phyloP scores from a whole-genome alignment of 805 yeast genomes.

The Candida vartiovaarae region DNA sequence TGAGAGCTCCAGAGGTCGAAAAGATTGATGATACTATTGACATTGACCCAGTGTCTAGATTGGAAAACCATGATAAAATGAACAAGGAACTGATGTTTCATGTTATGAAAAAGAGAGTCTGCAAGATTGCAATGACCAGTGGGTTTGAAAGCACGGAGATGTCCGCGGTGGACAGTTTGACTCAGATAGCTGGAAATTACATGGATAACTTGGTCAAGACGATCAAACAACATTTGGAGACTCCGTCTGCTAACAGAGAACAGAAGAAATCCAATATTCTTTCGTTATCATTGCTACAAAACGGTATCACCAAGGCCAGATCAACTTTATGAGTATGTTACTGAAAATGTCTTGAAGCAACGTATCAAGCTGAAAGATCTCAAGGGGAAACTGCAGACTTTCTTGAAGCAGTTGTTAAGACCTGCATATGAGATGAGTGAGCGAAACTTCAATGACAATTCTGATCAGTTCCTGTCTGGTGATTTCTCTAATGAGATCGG shows the following conservation, averaged over 20 bases:
- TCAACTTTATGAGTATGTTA: constrained; percentile 64
- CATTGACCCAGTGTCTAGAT: constrained; percentile 74
- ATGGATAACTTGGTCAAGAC: constrained; percentile 67
- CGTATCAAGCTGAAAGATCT: constrained; percentile 63
- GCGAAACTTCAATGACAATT: constrained; percentile 75
- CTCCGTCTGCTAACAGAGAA: constrained; percentile 32
- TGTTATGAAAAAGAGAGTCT: constrained; percentile 59
- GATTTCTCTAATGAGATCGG: constrained; percentile 92
- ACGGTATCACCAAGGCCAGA: constrained; percentile 81
- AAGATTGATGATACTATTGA: constrained; percentile 55
- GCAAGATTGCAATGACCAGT: constrained; percentile 80
- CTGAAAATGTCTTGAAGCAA: constrained; percentile 65
- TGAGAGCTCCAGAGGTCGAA: constrained; percentile 62
- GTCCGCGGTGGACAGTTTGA: constrained; percentile 66
- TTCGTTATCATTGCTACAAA: constrained; percentile 62
- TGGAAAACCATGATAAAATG: constrained; percentile 59
- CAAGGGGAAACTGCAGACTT: constrained; percentile 54
- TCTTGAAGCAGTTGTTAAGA: constrained; percentile 73
- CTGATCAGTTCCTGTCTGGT: constrained; percentile 92
- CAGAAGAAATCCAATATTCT: constrained; percentile 40
- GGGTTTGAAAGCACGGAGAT: constrained; percentile 86
- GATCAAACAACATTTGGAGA: constrained; percentile 64
- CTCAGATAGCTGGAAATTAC: constrained; percentile 80
- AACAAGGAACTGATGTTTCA: constrained; percentile 56
- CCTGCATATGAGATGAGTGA: constrained; percentile 74